These are phyloP conservation scores for Cercospora brassicicola DNA, from an alignment of 2,329 filamentous ascomycete genomes.

Conservation along the genomic window DNA sequence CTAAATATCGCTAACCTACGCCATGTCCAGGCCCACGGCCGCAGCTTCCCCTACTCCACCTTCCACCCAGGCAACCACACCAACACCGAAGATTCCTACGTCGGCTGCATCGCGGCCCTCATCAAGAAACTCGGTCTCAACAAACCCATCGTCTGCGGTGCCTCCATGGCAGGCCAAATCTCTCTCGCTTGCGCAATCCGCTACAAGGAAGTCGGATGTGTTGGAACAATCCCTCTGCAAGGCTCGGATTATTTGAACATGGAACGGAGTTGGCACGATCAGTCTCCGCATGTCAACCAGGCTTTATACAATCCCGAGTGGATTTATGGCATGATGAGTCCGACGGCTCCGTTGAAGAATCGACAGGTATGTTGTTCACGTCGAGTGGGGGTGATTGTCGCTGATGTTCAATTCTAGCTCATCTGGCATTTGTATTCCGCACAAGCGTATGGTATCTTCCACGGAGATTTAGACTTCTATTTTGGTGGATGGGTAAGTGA, in stretches of 20 bases:
- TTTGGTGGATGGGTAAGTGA: constrained; percentile 46
- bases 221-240: constrained; percentile 51
- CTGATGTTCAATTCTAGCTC: constrained; percentile 34
- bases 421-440: constrained; percentile 54
- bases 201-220: constrained; percentile 49
- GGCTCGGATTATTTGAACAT: constrained; percentile 47
- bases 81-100: constrained; percentile 51
- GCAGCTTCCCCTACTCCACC: constrained; percentile 48
- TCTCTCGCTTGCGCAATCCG: constrained; percentile 51
- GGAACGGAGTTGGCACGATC: constrained; percentile 47
- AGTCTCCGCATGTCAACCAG: constrained; percentile 51
- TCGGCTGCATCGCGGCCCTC: constrained; percentile 49
- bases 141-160: constrained; percentile 52
- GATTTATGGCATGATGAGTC: constrained; percentile 54
- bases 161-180: constrained; percentile 54
- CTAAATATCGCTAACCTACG: not conserved
- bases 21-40: constrained; percentile 43
- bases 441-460: constrained; percentile 55
- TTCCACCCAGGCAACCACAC: constrained; percentile 48
- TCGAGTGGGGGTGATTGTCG: too few species aligned
- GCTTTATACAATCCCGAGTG: constrained; percentile 49
- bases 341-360: constrained; percentile 48
- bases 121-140: constrained; percentile 48
- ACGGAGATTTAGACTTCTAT: constrained; percentile 55
- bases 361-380: constrained; percentile 14